Conservation (phyloP, 345 rosid species). For the Melaleuca quinquenervia region DNA sequence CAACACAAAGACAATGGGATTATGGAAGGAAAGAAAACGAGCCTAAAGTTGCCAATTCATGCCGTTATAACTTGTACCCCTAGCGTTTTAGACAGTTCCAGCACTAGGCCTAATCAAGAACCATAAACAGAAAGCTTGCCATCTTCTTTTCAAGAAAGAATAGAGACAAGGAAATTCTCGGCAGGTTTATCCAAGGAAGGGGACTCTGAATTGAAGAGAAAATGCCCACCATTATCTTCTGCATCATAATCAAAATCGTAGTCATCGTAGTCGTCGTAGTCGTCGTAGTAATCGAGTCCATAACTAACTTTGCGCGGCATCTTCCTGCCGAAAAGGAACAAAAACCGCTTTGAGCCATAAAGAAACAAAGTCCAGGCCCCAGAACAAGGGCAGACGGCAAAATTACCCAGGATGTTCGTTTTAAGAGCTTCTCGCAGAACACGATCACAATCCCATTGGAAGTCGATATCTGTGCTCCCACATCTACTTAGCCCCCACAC, state of each 20-base stretch:
- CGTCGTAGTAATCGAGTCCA: conserved; percentile 19
- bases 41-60: neutral
- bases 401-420: neutral
- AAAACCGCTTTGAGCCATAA: neutral
- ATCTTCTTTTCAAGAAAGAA: neutral
- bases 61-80: neutral
- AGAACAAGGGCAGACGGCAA: neutral
- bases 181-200: neutral
- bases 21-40: neutral
- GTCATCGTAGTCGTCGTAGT: conserved; percentile 8
- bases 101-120: neutral
- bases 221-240: neutral
- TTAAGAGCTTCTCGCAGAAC: neutral
- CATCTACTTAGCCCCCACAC: neutral
- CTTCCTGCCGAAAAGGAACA: conserved; percentile 1
- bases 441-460: neutral
- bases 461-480: neutral
- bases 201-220: neutral
- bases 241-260: conserved; percentile 22
- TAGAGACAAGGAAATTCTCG: neutral
- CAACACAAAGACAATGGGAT: neutral
- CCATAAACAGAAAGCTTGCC: neutral
- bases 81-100: neutral
- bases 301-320: conserved; percentile 49
- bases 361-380: neutral